Percentiles rank a stretch among this genome's conserved stretches.
Evolutionary conservation across 1,139 yeast species (phyloP).

Genomic region (Hansenula sp.): DNA sequence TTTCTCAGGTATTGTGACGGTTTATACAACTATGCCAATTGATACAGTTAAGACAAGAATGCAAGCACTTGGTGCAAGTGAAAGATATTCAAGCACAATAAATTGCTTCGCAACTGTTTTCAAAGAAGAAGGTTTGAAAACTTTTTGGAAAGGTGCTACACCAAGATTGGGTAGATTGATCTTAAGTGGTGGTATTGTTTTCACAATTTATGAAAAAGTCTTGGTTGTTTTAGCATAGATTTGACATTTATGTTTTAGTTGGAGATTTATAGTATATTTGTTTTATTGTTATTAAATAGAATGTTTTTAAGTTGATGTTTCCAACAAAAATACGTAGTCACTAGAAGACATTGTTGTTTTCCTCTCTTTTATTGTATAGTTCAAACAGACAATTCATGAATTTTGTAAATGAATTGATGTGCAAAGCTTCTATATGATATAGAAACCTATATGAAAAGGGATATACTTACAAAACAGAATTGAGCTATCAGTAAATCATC

Average conservation of each 20-base stretch:
- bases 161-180: conserved; percentile 91
- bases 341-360: too few species aligned
- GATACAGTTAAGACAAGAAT: conserved; percentile 97
- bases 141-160: conserved; percentile 98
- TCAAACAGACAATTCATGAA: too few species aligned
- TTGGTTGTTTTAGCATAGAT: conserved; percentile 47
- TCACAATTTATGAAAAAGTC: conserved; percentile 90
- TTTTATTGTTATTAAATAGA: neutral
- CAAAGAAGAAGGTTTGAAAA: conserved; percentile 83
- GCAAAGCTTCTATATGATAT: neutral
- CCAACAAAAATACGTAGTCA: too few species aligned
- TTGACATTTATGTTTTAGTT: neutral
- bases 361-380: too few species aligned
- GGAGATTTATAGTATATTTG: neutral
- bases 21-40: conserved; percentile 95
- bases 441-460: too few species aligned
- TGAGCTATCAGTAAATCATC: too few species aligned
- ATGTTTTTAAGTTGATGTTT: too few species aligned
- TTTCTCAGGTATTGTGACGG: conserved; percentile 89
- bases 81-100: conserved; percentile 66
- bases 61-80: conserved; percentile 86
- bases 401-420: neutral
- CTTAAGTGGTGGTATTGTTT: conserved; percentile 93
- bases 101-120: conserved; percentile 80
- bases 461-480: too few species aligned